A percentile compares a stretch with the other conserved stretches of the same genome.
These are phyloP conservation scores for Strobilomyces confusus DNA, from an alignment of 768 basidiomycete species.

Conservation along the genomic window DNA sequence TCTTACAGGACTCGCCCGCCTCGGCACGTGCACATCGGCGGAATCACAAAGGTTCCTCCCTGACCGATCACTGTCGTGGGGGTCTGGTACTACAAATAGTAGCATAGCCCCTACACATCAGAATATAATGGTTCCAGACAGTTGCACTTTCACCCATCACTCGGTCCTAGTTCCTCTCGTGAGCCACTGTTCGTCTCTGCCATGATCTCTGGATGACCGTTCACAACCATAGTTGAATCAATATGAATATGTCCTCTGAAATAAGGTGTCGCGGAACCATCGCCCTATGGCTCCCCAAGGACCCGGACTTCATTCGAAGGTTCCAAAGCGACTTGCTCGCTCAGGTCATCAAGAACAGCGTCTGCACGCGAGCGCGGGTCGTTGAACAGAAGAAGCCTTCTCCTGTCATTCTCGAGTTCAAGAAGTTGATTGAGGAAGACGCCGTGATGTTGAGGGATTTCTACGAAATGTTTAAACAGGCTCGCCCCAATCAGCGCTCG, in stretches of 20 bases:
- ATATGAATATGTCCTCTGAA: constrained; percentile 19
- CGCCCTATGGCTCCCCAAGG: constrained; percentile 17
- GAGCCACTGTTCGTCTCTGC: not conserved
- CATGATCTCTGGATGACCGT: not conserved
- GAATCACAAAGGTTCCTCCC: not conserved
- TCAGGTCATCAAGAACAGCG: constrained; percentile 17
- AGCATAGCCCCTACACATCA: not conserved
- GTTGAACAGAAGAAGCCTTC: constrained; percentile 10
- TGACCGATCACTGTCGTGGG: no score
- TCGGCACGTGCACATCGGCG: not conserved
- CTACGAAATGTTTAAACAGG: not conserved
- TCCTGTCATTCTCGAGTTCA: constrained; percentile 19
- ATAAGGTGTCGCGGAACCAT: constrained; percentile 21
- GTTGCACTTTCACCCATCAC: not conserved
- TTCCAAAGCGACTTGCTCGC: constrained; percentile 25
- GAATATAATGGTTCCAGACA: constrained; percentile 1
- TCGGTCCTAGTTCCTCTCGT: not conserved
- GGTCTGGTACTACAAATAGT: not conserved
- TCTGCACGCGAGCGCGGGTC: constrained; percentile 8
- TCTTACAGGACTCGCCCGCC: not conserved
- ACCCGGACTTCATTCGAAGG: constrained; percentile 9
- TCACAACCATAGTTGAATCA: not conserved
- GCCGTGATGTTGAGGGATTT: not conserved
- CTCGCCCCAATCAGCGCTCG: not conserved
- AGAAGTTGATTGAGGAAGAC: not conserved